These are phyloP conservation scores for Diaporthe ampelina DNA, from an alignment of 2,329 filamentous ascomycete species.

Conservation along the genomic window DNA sequence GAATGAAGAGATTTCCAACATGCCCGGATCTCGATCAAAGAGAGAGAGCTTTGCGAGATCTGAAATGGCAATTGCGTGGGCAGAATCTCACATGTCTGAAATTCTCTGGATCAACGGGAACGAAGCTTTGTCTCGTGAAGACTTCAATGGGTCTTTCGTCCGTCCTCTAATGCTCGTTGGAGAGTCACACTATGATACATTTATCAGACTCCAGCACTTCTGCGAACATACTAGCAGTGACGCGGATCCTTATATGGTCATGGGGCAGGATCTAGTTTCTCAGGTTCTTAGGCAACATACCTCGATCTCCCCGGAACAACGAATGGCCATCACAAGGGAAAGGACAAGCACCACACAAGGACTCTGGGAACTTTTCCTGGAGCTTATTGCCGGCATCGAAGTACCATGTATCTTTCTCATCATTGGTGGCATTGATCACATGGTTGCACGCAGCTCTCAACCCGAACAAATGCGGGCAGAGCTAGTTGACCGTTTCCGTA, in stretches of 20 bases:
- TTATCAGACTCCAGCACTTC: constrained; percentile 16
- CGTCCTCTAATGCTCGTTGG: neutral
- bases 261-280: constrained; percentile 16
- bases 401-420: neutral
- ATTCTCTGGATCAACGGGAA: constrained; percentile 22
- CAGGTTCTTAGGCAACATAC: constrained; percentile 1
- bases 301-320: neutral
- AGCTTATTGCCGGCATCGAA: neutral
- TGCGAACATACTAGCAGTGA: neutral
- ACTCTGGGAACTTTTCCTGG: neutral
- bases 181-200: constrained; percentile 9
- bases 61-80: constrained; percentile 18
- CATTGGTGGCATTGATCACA: constrained; percentile 6
- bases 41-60: neutral
- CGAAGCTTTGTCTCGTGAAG: neutral
- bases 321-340: neutral
- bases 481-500: neutral
- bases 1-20: constrained; percentile 8
- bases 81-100: constrained; percentile 10
- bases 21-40: neutral
- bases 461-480: neutral
- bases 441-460: neutral
- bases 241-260: neutral
- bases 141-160: constrained; percentile 27
- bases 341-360: neutral